A percentile compares a stretch with the other conserved stretches of the same genome.
phyloP scores from a whole-genome alignment of 176 grass and related monocot genomes.

The Rhynchospora pubera region DNA sequence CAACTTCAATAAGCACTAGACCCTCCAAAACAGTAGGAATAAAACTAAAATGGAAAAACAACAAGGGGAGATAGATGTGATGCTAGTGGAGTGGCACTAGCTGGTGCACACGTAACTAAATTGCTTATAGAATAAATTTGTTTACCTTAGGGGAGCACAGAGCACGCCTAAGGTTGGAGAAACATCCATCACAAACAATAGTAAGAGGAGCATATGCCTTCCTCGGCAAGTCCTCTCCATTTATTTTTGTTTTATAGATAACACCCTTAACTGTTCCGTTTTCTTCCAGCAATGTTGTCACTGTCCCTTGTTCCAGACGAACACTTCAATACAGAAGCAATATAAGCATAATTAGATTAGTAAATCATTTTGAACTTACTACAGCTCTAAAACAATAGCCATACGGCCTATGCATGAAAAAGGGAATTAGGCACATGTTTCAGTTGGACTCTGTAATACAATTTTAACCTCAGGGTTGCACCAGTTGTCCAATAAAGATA shows the following conservation, averaged over 20 bases:
- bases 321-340: constrained; percentile 40
- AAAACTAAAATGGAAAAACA: not conserved
- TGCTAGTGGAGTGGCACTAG: not conserved
- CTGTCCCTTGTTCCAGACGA: constrained; percentile 88
- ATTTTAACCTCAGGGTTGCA: not conserved
- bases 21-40: not conserved
- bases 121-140: not conserved
- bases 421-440: not conserved
- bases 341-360: not conserved
- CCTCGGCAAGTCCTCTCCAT: constrained; percentile 48
- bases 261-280: constrained; percentile 80
- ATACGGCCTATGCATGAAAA: not conserved
- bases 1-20: not conserved
- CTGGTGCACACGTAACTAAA: not conserved
- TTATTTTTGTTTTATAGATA: constrained; percentile 73
- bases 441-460: not conserved
- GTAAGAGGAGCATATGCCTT: constrained; percentile 78
- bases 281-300: constrained; percentile 87
- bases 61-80: not conserved
- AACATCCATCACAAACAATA: constrained; percentile 97
- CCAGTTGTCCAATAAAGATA: not conserved
- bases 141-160: constrained; percentile 91
- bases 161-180: constrained; percentile 73
- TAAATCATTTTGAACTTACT: not conserved
- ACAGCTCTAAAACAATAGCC: not conserved